These are phyloP conservation scores for Grosmannia huntii DNA, from an alignment of 2,329 filamentous ascomycete species.

Conservation along the genomic window DNA sequence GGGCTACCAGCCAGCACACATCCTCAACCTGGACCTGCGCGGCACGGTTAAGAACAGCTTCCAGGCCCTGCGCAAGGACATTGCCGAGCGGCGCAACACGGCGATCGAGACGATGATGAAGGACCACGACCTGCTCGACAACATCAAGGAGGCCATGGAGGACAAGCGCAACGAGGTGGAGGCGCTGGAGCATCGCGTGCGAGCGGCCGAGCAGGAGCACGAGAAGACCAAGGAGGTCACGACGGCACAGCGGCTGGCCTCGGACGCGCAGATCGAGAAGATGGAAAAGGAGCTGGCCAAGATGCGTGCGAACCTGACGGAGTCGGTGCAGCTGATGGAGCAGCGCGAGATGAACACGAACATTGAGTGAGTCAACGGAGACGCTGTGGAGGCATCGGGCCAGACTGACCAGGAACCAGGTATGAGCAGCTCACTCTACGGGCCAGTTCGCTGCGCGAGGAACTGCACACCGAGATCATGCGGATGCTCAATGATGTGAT, in stretches of 20 bases:
- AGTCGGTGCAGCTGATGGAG: constrained; percentile 83
- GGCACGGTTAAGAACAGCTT: constrained; percentile 72
- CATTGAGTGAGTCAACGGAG: constrained; percentile 57
- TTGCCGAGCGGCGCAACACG: constrained; percentile 73
- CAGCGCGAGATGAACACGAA: constrained; percentile 94
- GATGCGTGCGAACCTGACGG: constrained; percentile 72
- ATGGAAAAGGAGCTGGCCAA: constrained; percentile 97
- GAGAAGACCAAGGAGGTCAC: constrained; percentile 84
- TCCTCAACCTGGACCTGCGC: constrained; percentile 79
- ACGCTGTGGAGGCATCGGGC: not conserved
- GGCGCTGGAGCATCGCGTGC: constrained; percentile 74
- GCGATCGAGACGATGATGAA: constrained; percentile 88
- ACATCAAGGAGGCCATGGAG: constrained; percentile 92
- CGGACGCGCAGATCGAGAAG: constrained; percentile 91
- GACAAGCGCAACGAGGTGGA: constrained; percentile 91
- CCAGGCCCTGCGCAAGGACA: constrained; percentile 68
- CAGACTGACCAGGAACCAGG: constrained; percentile 28
- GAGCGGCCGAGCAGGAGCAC: constrained; percentile 84
- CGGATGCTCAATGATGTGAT: constrained; percentile 94
- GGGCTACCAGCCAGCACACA: constrained; percentile 80
- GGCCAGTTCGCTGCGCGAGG: constrained; percentile 76
- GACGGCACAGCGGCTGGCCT: constrained; percentile 73
- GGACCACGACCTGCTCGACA: constrained; percentile 84
- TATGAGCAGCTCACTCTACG: constrained; percentile 86
- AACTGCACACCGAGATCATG: constrained; percentile 94